phyloP scores from a whole-genome alignment of 139 green algal species.

The Edaphochlamys debaryana region DNA sequence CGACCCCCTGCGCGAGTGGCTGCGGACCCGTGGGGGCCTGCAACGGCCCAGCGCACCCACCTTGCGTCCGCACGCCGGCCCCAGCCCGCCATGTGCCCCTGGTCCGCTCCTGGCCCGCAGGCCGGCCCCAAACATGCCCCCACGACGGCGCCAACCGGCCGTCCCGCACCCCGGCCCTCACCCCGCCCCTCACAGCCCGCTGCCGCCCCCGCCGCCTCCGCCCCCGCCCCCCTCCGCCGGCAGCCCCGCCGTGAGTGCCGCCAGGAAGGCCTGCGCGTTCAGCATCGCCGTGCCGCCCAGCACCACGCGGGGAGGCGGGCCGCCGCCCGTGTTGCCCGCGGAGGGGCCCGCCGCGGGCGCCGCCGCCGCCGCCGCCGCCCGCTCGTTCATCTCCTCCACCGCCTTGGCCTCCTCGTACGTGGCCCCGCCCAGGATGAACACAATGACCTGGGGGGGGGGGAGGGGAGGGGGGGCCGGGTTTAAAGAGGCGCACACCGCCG shows the following conservation, averaged over 20 bases:
- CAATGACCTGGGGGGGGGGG: constrained; percentile 65
- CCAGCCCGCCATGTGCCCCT: too few species aligned
- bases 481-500: too few species aligned
- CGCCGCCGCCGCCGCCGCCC: constrained; percentile 5
- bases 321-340: neutral
- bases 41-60: too few species aligned
- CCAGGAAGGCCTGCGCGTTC: constrained; percentile 78
- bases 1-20: too few species aligned
- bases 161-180: too few species aligned
- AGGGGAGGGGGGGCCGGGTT: neutral
- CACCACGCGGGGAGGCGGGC: constrained; percentile 70
- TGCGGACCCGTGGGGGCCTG: too few species aligned
- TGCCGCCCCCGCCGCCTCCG: neutral
- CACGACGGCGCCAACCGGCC: too few species aligned
- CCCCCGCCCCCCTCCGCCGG: neutral
- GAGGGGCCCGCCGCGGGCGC: too few species aligned
- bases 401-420: constrained; percentile 93
- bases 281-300: constrained; percentile 89
- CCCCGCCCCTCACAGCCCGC: too few species aligned
- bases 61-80: too few species aligned
- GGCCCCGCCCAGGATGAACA: constrained; percentile 96
- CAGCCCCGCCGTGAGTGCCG: constrained; percentile 42
- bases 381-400: constrained; percentile 85
- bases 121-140: too few species aligned
- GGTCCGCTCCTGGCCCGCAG: too few species aligned